A percentile compares a stretch with the other conserved stretches of the same genome.
phyloP scores from a whole-genome alignment of 164 flowering plant species.

The Piper longum region DNA sequence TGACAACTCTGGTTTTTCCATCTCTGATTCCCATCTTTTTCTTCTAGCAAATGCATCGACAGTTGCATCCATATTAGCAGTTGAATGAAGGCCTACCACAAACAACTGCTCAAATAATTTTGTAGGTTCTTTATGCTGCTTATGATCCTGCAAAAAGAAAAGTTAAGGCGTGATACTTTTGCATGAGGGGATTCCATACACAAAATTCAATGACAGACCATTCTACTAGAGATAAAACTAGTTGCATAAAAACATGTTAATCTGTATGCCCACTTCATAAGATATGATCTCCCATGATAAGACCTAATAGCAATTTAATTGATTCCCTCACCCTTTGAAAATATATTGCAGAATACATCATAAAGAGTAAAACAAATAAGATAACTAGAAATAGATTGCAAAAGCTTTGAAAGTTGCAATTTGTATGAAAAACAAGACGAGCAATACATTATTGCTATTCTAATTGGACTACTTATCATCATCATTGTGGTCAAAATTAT shows the following conservation, averaged over 20 bases:
- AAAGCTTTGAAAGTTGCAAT: too few relatives aligned
- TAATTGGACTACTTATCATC: too few relatives aligned
- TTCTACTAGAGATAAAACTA: too few relatives aligned
- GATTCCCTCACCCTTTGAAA: background rate
- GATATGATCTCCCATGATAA: too few relatives aligned
- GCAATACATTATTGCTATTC: too few relatives aligned
- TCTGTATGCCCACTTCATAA: too few relatives aligned
- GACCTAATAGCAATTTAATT: background rate
- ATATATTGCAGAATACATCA: background rate
- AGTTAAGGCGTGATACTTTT: background rate
- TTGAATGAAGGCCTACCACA: conserved; percentile 73
- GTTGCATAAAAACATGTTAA: too few relatives aligned
- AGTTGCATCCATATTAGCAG: conserved; percentile 58
- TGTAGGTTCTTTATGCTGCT: conserved; percentile 53
- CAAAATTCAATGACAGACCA: background rate
- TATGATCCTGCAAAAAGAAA: conserved; percentile 35
- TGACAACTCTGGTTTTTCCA: conserved; percentile 24
- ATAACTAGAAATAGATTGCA: too few relatives aligned
- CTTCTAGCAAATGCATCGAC: conserved; percentile 65
- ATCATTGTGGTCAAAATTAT: too few relatives aligned
- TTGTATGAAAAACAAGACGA: too few relatives aligned
- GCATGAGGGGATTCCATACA: background rate
- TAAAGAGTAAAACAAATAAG: too few relatives aligned
- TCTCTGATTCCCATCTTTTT: conserved; percentile 67
- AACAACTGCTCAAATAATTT: conserved; percentile 83